phyloP scores from a whole-genome alignment of 805 yeast species.

The Saturnispora sanitii region DNA sequence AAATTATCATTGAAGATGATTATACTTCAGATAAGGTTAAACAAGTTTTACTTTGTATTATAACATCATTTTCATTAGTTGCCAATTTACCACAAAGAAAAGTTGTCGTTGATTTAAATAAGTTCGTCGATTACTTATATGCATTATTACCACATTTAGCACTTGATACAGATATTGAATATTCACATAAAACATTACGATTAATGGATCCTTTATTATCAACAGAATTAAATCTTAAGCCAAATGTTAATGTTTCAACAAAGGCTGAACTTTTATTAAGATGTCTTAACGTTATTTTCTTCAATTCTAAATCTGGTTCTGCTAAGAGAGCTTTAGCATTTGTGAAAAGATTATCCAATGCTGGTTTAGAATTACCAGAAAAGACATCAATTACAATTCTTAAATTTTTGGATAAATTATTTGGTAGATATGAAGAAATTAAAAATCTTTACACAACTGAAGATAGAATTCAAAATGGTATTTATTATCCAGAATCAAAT shows the following conservation, averaged over 20 bases:
- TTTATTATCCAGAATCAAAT: slow-evolving; percentile 52
- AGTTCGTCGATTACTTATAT: slow-evolving; percentile 70
- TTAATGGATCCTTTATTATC: slow-evolving; percentile 64
- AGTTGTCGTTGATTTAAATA: slow-evolving; percentile 71
- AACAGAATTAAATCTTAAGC: slow-evolving; percentile 32
- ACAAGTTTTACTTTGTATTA: slow-evolving; percentile 70
- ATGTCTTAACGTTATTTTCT: slow-evolving; percentile 73
- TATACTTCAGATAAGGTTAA: slow-evolving; percentile 45
- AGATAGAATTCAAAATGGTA: slow-evolving; percentile 78
- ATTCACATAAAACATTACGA: slow-evolving; percentile 71
- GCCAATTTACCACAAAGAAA: slow-evolving; percentile 64
- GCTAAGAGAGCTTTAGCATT: slow-evolving; percentile 66
- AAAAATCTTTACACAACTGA: slow-evolving; percentile 77
- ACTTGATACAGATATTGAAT: slow-evolving; percentile 75
- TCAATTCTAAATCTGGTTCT: slow-evolving; percentile 62
- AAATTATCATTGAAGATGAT: slow-evolving; percentile 33
- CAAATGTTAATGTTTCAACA: slow-evolving; percentile 78
- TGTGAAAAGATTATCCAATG: slow-evolving; percentile 65
- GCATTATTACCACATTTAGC: slow-evolving; percentile 56
- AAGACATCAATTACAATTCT: slow-evolving; percentile 71
- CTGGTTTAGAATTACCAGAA: slow-evolving; percentile 72
- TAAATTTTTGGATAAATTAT: slow-evolving; percentile 68
- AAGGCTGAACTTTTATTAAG: slow-evolving; percentile 75
- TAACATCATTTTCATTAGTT: slow-evolving; percentile 81
- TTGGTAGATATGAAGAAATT: slow-evolving; percentile 60